phyloP scores from a whole-genome alignment of 1,284 basidiomycete species.

The Athelia sp. region DNA sequence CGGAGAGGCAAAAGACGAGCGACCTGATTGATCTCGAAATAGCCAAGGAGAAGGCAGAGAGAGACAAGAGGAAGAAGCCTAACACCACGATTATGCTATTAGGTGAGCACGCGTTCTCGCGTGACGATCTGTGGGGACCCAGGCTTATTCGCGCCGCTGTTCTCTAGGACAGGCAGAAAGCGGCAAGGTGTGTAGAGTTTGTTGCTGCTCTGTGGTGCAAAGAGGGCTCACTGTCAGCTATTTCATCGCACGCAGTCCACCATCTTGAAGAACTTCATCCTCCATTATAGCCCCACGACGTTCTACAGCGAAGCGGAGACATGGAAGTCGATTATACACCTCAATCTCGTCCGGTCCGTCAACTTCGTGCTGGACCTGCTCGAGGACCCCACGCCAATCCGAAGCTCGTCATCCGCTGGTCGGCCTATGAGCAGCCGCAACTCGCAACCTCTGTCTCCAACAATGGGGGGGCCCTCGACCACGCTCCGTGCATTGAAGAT shows the following conservation, averaged over 20 bases:
- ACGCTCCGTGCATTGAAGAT: slow-evolving; percentile 16
- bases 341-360: slow-evolving; percentile 58
- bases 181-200: slow-evolving; percentile 32
- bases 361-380: slow-evolving; percentile 51
- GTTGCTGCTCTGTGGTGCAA: no score
- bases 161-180: slow-evolving; percentile 58
- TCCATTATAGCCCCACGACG: slow-evolving; percentile 53
- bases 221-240: no score
- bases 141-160: slow-evolving; percentile 1
- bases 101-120: slow-evolving; percentile 30
- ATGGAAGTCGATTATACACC: slow-evolving; percentile 59
- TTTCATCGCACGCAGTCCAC: slow-evolving; percentile 32
- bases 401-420: background rate
- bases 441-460: background rate
- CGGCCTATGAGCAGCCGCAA: background rate
- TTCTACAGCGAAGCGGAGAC: slow-evolving; percentile 51
- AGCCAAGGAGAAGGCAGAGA: slow-evolving; percentile 35
- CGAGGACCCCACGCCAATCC: slow-evolving; percentile 9
- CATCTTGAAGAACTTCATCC: slow-evolving; percentile 59
- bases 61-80: slow-evolving; percentile 28
- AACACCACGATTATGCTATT: slow-evolving; percentile 49
- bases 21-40: slow-evolving; percentile 50
- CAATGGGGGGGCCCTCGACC: background rate
- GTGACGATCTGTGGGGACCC: background rate
- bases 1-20: slow-evolving; percentile 46